Conservation (phyloP, 495 filamentous ascomycete genomes). For the Paragyromitra xinjiangensis region DNA sequence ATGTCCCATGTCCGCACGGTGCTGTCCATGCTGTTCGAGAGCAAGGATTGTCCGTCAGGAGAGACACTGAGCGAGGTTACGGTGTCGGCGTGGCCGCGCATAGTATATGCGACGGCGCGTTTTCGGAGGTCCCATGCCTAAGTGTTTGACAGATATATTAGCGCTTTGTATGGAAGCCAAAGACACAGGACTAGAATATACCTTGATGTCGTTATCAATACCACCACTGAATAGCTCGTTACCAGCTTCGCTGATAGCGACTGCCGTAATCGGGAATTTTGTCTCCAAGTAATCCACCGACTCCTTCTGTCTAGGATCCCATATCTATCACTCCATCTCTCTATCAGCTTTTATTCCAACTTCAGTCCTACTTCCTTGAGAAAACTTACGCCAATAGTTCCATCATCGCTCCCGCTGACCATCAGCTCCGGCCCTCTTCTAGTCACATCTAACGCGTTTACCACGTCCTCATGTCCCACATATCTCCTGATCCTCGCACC, state of each 20-base stretch:
- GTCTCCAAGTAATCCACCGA: slow-evolving; percentile 88
- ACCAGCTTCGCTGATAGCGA: slow-evolving; percentile 88
- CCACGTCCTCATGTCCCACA: slow-evolving; percentile 89
- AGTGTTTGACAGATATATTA: not conserved
- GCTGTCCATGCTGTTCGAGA: slow-evolving; percentile 93
- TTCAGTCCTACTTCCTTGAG: not conserved
- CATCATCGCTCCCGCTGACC: slow-evolving; percentile 90
- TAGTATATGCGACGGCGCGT: slow-evolving; percentile 82
- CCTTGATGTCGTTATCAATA: slow-evolving; percentile 96
- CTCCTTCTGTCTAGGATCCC: slow-evolving; percentile 93
- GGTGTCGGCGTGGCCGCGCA: slow-evolving; percentile 90
- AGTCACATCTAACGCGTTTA: slow-evolving; percentile 88
- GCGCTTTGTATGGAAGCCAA: not conserved
- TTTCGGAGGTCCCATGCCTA: slow-evolving; percentile 87
- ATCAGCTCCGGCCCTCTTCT: slow-evolving; percentile 88
- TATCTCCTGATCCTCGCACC: slow-evolving; percentile 88
- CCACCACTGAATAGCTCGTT: slow-evolving; percentile 95
- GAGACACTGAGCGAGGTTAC: slow-evolving; percentile 89
- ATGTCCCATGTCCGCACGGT: slow-evolving; percentile 97
- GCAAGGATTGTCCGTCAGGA: slow-evolving; percentile 86
- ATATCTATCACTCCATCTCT: slow-evolving; percentile 64
- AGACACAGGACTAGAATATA: slow-evolving; percentile 55
- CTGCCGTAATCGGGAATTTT: slow-evolving; percentile 89
- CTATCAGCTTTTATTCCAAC: slow-evolving; percentile 18
- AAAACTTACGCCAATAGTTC: slow-evolving; percentile 74